These are phyloP conservation scores for Pugionium cornutum DNA, from an alignment of 345 rosid genomes.

Conservation along the genomic window DNA sequence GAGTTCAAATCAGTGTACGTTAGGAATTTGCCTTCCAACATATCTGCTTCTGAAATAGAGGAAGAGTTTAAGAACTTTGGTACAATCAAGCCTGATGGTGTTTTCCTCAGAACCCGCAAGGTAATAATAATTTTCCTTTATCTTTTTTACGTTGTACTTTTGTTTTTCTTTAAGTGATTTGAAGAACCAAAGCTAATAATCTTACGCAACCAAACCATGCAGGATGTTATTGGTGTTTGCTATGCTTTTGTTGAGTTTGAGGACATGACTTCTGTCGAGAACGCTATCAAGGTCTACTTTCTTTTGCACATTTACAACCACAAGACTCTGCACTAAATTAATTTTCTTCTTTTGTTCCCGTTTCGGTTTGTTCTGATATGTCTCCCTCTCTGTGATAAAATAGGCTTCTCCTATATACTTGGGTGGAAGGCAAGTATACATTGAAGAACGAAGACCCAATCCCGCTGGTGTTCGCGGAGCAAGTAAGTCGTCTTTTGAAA, in stretches of 20 bases:
- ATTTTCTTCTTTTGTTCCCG: background rate
- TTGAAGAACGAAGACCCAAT: slow-evolving; percentile 96
- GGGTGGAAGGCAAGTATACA: slow-evolving; percentile 83
- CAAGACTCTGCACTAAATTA: background rate
- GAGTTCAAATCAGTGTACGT: slow-evolving; percentile 91
- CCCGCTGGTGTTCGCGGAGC: slow-evolving; percentile 76
- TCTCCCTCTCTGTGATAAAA: slow-evolving; percentile 21
- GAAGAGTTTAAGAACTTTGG: slow-evolving; percentile 86
- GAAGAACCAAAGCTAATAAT: slow-evolving; percentile 17
- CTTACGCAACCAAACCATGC: slow-evolving; percentile 28
- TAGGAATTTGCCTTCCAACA: slow-evolving; percentile 83
- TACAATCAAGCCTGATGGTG: slow-evolving; percentile 83
- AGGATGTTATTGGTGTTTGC: slow-evolving; percentile 93
- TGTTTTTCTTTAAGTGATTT: background rate
- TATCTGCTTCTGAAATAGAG: slow-evolving; percentile 79
- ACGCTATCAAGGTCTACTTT: slow-evolving; percentile 77
- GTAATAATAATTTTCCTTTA: slow-evolving; percentile 43
- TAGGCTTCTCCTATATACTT: slow-evolving; percentile 92
- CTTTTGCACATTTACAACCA: background rate
- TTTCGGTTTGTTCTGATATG: slow-evolving; percentile 16
- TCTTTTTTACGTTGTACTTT: background rate
- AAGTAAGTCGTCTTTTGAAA: slow-evolving; percentile 50
- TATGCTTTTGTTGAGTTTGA: slow-evolving; percentile 97
- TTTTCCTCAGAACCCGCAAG: slow-evolving; percentile 86
- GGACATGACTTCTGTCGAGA: slow-evolving; percentile 79